These are phyloP conservation scores for Eragrostis curvula DNA, from an alignment of 176 grass and related monocot genomes.

Conservation along the genomic window DNA sequence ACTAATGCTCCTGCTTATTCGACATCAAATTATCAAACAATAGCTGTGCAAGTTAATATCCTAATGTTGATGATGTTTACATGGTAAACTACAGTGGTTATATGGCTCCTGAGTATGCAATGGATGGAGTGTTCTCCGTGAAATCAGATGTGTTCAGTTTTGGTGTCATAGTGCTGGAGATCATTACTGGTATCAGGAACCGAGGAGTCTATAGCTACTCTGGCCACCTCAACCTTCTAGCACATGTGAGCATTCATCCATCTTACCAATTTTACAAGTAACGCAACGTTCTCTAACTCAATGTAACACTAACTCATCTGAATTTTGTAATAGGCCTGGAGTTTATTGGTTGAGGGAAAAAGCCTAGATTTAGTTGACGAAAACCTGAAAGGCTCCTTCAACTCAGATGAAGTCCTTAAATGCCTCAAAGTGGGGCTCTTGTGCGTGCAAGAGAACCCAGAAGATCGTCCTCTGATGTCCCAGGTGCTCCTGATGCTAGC, in stretches of 20 bases:
- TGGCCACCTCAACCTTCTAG: conserved; percentile 54
- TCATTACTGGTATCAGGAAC: conserved; percentile 58
- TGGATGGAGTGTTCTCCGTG: conserved; percentile 65
- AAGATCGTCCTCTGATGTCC: conserved; percentile 63
- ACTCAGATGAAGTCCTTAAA: conserved; percentile 48
- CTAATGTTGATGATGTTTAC: not conserved
- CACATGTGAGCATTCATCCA: conserved; percentile 47
- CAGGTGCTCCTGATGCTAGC: conserved; percentile 57
- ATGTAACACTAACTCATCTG: not conserved
- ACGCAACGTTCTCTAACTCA: not conserved
- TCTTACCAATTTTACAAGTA: not conserved
- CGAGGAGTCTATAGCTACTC: conserved; percentile 54
- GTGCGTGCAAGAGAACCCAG: conserved; percentile 64
- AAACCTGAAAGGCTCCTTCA: conserved; percentile 46
- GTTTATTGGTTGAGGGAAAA: conserved; percentile 45
- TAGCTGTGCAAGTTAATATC: not conserved
- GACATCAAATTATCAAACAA: not conserved
- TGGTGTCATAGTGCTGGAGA: conserved; percentile 65
- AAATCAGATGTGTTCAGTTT: conserved; percentile 86
- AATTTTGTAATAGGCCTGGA: conserved; percentile 49
- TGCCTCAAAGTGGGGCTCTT: conserved; percentile 58
- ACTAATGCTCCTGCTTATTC: not conserved
- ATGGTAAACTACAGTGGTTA: conserved; percentile 47
- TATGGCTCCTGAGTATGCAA: conserved; percentile 74
- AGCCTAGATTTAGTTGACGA: conserved; percentile 50